Evolutionary conservation across 164 flowering plant genomes (phyloP).

Genomic region (Taxillus chinensis): DNA sequence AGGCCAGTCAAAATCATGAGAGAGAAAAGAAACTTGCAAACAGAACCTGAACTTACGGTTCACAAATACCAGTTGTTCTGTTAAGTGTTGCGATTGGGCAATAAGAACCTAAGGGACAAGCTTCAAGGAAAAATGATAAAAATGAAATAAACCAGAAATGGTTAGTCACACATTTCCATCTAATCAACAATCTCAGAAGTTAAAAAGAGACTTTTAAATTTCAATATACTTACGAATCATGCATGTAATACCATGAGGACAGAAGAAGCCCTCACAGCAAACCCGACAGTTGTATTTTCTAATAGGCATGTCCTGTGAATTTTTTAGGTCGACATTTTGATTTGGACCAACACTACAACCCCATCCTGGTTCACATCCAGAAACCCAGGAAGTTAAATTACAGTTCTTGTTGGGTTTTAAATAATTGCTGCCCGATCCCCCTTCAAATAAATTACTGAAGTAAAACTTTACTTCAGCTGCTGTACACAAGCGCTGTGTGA

Average conservation of each 20-base stretch:
- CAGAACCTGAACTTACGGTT: constrained; percentile 42
- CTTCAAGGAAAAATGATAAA: constrained; percentile 23
- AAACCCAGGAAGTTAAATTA: constrained; percentile 6
- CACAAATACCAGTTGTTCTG: constrained; percentile 35
- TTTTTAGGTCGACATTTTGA: not conserved
- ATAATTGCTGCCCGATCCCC: constrained; percentile 9
- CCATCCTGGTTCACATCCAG: constrained; percentile 9
- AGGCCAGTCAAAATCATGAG: not conserved
- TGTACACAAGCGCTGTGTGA: constrained; percentile 40
- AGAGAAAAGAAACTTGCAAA: not conserved
- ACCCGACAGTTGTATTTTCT: not conserved
- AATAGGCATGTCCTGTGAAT: constrained; percentile 2
- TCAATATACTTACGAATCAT: constrained; percentile 46
- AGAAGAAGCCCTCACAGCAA: constrained; percentile 20
- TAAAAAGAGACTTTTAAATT: not conserved
- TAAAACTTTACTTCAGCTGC: constrained; percentile 45
- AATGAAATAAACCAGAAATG: not conserved
- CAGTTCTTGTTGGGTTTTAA: constrained; percentile 47
- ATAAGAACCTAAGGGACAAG: constrained; percentile 62
- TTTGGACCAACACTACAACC: constrained; percentile 6
- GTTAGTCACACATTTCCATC: not conserved
- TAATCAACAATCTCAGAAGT: not conserved
- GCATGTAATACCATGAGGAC: constrained; percentile 55
- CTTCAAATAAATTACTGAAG: constrained; percentile 24
- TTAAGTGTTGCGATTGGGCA: constrained; percentile 49